Percentiles rank a stretch among this genome's conserved stretches.
Conservation (phyloP, 2,329 filamentous ascomycete genomes). For the Scytalidium sp. region DNA sequence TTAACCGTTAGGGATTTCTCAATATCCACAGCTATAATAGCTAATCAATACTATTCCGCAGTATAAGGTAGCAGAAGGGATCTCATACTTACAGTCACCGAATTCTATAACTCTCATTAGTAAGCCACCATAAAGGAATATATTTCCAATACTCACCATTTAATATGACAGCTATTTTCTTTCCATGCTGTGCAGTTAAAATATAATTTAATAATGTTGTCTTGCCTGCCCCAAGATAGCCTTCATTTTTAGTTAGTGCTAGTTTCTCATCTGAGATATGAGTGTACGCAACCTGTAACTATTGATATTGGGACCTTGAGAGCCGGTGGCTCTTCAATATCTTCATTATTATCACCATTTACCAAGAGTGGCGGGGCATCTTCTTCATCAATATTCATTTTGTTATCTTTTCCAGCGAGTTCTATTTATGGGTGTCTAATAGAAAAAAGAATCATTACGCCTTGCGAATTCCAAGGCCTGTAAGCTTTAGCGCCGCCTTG, state of each 20-base stretch:
- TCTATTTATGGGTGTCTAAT: too few relatives aligned
- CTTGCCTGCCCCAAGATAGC: slow-evolving; percentile 93
- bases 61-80: not conserved
- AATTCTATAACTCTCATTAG: slow-evolving; percentile 55
- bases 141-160: slow-evolving; percentile 59
- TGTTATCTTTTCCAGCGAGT: too few relatives aligned
- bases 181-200: slow-evolving; percentile 89
- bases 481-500: not conserved
- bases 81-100: slow-evolving; percentile 63
- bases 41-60: slow-evolving; percentile 2
- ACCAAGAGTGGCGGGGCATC: slow-evolving; percentile 66
- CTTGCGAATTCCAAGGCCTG: not conserved
- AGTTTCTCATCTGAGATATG: not conserved
- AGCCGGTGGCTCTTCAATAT: slow-evolving; percentile 38
- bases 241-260: slow-evolving; percentile 40
- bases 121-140: slow-evolving; percentile 1
- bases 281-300: not conserved
- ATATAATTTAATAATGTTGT: slow-evolving; percentile 97
- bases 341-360: slow-evolving; percentile 36
- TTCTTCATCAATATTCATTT: slow-evolving; percentile 62
- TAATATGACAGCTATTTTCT: slow-evolving; percentile 96
- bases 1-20: slow-evolving; percentile 94
- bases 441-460: not conserved
- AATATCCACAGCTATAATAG: slow-evolving; percentile 69
- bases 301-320: not conserved